Base-by-base conservation (phyloP, 192 early-diverging fungal genomes). In the Rhizophlyctis rosea region DNA sequence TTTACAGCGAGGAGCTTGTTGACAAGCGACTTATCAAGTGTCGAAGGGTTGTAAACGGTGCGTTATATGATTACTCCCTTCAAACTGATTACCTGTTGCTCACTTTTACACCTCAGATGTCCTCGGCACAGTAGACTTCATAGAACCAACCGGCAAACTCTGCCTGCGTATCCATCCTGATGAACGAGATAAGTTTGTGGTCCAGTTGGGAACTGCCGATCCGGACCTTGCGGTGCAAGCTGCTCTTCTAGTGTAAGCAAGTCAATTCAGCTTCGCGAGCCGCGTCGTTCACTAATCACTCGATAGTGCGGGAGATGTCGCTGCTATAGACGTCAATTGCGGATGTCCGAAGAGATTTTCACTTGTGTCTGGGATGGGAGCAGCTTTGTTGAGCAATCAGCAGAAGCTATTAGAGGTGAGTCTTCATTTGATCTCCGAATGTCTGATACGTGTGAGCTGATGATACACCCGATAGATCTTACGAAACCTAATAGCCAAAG, bases 301-400 rank as follows among this genome's bases (percentile, higher is more conserved):
- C n/a, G 24, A 31, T 66, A 90, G 90, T 30, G 81, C 80, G 21
- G 70, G 86, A 28, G 95, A 99, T 77, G 90, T 93, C 2, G 76
- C 89, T 28, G 94, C 87, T 0, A 88, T 98, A 57, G 96, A 98
- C 72, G 67, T 99, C 51, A 99, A 99, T 76, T 99, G 96, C 71
- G 96, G 96, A 2, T 99, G 96, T 64, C 96, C 96, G 0, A 98
- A 96, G 65, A 83, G 86, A 63, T 99, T 99, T 62, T 99, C 96
- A 7, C 71, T 95, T 16, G 86, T 90, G 34, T 91, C 87, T 25
- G 90, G 92, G 31, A 98, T 98, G 95, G 96, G 95, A 18, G 90
- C 94, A 9, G 92, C 91, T 4, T 75, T 99, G 39, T 72, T 99
- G 56, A 74, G 85, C 14, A 79, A 94, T 35, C 95, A 92, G 4